These are phyloP conservation scores for Boletellus ananas DNA, from an alignment of 768 basidiomycete species.

Conservation along the genomic window DNA sequence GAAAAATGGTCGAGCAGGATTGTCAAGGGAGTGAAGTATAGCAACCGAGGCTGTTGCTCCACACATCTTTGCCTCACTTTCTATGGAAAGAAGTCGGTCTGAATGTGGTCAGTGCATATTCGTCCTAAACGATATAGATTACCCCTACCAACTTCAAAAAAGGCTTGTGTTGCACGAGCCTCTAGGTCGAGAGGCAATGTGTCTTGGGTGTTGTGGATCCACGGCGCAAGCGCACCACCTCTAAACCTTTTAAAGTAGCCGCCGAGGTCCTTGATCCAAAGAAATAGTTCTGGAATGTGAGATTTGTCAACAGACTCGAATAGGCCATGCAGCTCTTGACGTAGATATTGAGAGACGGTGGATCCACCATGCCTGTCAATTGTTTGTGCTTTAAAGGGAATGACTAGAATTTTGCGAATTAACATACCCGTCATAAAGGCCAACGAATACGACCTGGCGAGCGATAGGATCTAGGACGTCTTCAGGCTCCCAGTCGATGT, in stretches of 20 bases:
- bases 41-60: constrained; percentile 92
- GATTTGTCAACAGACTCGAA: constrained; percentile 75
- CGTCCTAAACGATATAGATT: neutral
- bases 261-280: constrained; percentile 74
- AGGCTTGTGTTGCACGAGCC: constrained; percentile 81
- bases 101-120: constrained; percentile 23
- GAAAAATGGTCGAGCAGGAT: constrained; percentile 79
- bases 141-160: constrained; percentile 66
- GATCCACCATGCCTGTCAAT: constrained; percentile 82
- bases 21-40: constrained; percentile 86
- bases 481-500: constrained; percentile 70
- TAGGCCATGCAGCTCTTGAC: constrained; percentile 79
- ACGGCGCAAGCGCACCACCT: constrained; percentile 74
- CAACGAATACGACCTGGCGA: constrained; percentile 78
- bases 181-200: constrained; percentile 62
- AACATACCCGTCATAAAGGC: constrained; percentile 85
- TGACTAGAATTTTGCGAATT: neutral
- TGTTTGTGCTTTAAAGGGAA: constrained; percentile 2
- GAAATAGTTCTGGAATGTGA: constrained; percentile 69
- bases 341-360: constrained; percentile 82
- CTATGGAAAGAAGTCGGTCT: constrained; percentile 68
- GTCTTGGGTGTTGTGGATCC: constrained; percentile 40
- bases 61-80: constrained; percentile 65
- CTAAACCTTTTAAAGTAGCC: constrained; percentile 90
- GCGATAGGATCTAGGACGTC: constrained; percentile 52